Base-by-base conservation (phyloP, 2,329 filamentous ascomycete genomes). In the Aspergillus terreus region DNA sequence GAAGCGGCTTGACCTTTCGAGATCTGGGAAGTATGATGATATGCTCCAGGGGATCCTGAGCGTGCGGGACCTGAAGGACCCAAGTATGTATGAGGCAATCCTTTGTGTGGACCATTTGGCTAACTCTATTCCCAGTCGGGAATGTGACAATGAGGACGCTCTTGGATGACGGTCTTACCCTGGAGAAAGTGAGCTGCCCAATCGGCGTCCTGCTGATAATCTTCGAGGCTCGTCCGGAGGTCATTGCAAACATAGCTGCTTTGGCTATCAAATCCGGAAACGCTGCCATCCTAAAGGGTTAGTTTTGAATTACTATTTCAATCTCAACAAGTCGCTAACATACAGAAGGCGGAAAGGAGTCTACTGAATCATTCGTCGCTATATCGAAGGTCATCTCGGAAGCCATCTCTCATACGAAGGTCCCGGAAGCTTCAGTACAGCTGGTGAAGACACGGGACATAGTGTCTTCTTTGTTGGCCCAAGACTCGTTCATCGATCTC, bases 201-300 rank as follows among this genome's bases (percentile, higher is more conserved):
- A 97, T 99, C 61, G 94, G 94, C 53, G 92, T 97, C n/a, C 82
- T 99, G 40, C 82, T 99, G 60, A 94, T 99, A 73, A 97, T 99
- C 66, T 99, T 99, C 67, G 94, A 99, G 75, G 94, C 94, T 33
- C 87, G 94, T 6, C 94, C 94, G 6, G 94, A 99, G 74, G 94
- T 99, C 58, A 96, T 99, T 66, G 94, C 92, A 67, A 99, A 99
- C 72, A 97, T 99, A 66, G 91, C 94, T 56, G 90, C 92, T 4
- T 80, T 99, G 21, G 92, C 94, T 35, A 89, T 99, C 72, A 99
- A 99, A 71, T 97, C 92, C 11, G 94, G 91, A 63, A 99, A 99
- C 71, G 88, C 94, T 33, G 94, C 92, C 47, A 97, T 99, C 63
- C 78, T 99, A 55, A 99, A 99, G 79, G 92, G 85, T 81, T 63